These are phyloP conservation scores for Exsudoporus frostii DNA, from an alignment of 768 basidiomycete species.

Conservation along the genomic window DNA sequence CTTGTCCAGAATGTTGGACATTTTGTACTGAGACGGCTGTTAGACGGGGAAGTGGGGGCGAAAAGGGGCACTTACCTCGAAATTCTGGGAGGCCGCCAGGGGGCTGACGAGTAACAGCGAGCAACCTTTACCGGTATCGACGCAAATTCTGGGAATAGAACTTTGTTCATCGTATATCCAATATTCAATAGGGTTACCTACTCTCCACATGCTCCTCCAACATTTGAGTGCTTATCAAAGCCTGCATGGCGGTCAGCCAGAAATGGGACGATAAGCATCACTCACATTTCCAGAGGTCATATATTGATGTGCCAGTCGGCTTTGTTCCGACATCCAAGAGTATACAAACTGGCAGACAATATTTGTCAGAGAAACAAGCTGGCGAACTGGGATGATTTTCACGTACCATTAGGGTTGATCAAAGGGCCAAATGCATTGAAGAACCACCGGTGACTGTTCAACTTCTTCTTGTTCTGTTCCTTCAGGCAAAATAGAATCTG, in stretches of 20 bases:
- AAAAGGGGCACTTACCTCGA: conserved; percentile 51
- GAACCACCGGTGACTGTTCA: conserved; percentile 96
- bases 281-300: conserved; percentile 92
- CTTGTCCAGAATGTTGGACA: conserved; percentile 95
- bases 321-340: conserved; percentile 95
- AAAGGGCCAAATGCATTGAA: conserved; percentile 94
- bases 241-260: conserved; percentile 27
- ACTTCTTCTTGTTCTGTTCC: conserved; percentile 96
- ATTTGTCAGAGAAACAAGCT: neutral
- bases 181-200: conserved; percentile 31
- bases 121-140: conserved; percentile 75
- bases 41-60: neutral
- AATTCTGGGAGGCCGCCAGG: conserved; percentile 92
- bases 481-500: conserved; percentile 91
- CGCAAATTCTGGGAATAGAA: conserved; percentile 58
- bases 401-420: conserved; percentile 74
- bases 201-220: conserved; percentile 97
- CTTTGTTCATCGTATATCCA: neutral
- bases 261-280: neutral
- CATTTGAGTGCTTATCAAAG: conserved; percentile 79
- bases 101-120: conserved; percentile 69
- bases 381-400: neutral
- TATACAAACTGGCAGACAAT: conserved; percentile 60
- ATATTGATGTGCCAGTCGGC: conserved; percentile 91
- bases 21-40: conserved; percentile 64